Percentiles rank a stretch among this genome's conserved stretches.
Conservation (phyloP, 2,329 filamentous ascomycete genomes). For the Cytospora piceae region DNA sequence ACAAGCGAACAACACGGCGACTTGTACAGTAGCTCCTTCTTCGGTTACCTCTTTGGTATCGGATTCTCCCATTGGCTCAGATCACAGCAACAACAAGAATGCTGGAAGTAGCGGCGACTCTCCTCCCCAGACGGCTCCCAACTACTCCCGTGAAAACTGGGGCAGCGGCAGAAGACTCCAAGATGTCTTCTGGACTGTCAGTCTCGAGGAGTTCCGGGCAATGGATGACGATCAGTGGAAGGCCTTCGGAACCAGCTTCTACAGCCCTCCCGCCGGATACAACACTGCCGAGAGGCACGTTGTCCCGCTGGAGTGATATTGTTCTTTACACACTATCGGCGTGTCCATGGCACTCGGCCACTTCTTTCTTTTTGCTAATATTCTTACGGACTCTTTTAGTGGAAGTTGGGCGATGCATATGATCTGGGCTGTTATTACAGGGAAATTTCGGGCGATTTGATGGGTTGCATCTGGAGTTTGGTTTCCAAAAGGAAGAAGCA, state of each 20-base stretch:
- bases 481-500: not conserved
- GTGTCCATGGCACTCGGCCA: no score
- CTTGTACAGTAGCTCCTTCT: not conserved
- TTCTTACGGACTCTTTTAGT: no score
- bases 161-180: not conserved
- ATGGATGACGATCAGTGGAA: slow-evolving; percentile 18
- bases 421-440: not conserved
- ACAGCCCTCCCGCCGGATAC: slow-evolving; percentile 17
- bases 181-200: slow-evolving; percentile 20
- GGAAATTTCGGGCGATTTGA: not conserved
- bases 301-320: not conserved
- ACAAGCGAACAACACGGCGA: not conserved
- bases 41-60: not conserved
- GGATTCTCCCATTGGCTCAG: not conserved
- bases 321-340: no score
- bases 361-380: not conserved
- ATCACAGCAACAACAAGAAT: not conserved
- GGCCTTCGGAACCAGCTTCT: slow-evolving; percentile 19
- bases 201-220: slow-evolving; percentile 20
- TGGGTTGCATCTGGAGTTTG: not conserved
- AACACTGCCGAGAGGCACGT: slow-evolving; percentile 11
- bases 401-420: no score
- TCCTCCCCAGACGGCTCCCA: not conserved
- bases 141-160: slow-evolving; percentile 17
- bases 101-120: not conserved